phyloP scores from a whole-genome alignment of 2,329 filamentous ascomycete species.

The Penicillium concentricum region DNA sequence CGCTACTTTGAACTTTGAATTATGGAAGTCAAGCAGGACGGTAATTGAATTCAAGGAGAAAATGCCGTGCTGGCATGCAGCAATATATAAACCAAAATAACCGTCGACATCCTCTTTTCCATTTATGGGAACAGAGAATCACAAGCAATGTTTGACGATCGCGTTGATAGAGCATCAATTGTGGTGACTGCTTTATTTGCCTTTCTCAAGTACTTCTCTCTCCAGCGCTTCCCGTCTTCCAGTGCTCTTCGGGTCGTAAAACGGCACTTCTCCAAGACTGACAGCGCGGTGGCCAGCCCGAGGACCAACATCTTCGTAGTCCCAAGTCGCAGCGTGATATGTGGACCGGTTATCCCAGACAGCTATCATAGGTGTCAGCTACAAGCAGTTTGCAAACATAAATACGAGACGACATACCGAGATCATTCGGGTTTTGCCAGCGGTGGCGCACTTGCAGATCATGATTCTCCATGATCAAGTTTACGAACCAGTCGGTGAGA shows the following conservation, averaged over 20 bases:
- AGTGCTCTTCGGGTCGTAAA: constrained; percentile 48
- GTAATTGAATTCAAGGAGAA: neutral
- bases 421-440: constrained; percentile 44
- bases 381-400: neutral
- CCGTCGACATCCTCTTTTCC: neutral
- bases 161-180: neutral
- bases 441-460: constrained; percentile 41
- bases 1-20: neutral
- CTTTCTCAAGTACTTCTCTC: constrained; percentile 7
- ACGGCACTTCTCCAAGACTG: constrained; percentile 55
- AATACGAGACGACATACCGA: constrained; percentile 23
- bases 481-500: constrained; percentile 36
- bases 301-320: constrained; percentile 50
- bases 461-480: constrained; percentile 41
- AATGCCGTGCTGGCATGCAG: neutral
- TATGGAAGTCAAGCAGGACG: neutral
- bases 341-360: constrained; percentile 57
- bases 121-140: neutral
- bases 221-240: constrained; percentile 25
- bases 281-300: constrained; percentile 52
- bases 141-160: neutral
- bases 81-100: neutral
- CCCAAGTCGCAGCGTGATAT: constrained; percentile 56
- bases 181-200: neutral
- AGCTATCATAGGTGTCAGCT: neutral